These are phyloP conservation scores for Sphaerulina populicola DNA, from an alignment of 2,329 filamentous ascomycete species.

Conservation along the genomic window DNA sequence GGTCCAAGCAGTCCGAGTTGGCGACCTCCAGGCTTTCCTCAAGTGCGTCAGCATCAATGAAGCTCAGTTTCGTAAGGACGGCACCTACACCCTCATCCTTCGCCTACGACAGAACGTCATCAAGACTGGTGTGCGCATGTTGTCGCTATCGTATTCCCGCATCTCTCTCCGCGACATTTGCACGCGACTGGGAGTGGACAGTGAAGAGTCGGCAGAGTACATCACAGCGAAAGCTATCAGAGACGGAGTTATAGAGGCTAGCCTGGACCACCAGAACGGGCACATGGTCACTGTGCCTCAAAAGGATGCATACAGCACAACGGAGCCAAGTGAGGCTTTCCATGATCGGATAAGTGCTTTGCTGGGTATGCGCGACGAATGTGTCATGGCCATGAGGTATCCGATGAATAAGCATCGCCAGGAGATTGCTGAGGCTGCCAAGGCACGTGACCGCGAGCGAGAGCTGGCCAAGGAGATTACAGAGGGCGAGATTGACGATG, in stretches of 20 bases:
- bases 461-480: slow-evolving; percentile 99
- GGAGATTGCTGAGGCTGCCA: slow-evolving; percentile 95
- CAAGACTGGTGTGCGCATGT: slow-evolving; percentile 98
- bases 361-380: slow-evolving; percentile 88
- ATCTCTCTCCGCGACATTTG: slow-evolving; percentile 97
- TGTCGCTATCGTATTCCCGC: slow-evolving; percentile 94
- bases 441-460: slow-evolving; percentile 90
- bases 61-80: slow-evolving; percentile 81
- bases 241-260: slow-evolving; percentile 94
- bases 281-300: slow-evolving; percentile 99
- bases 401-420: slow-evolving; percentile 98
- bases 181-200: slow-evolving; percentile 84
- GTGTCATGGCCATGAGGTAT: slow-evolving; percentile 98
- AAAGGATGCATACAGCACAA: slow-evolving; percentile 89
- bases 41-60: slow-evolving; percentile 74
- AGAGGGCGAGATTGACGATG: slow-evolving; percentile 92
- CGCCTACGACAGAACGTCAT: slow-evolving; percentile 97
- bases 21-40: slow-evolving; percentile 88
- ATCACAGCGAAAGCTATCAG: slow-evolving; percentile 98
- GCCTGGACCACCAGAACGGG: slow-evolving; percentile 83
- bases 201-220: slow-evolving; percentile 96
- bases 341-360: slow-evolving; percentile 93
- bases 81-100: slow-evolving; percentile 89
- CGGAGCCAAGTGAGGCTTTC: slow-evolving; percentile 93
- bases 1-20: slow-evolving; percentile 91